Evolutionary conservation across 2,329 filamentous ascomycete species (phyloP).

Genomic region (Pseudogymnoascus pannorum): DNA sequence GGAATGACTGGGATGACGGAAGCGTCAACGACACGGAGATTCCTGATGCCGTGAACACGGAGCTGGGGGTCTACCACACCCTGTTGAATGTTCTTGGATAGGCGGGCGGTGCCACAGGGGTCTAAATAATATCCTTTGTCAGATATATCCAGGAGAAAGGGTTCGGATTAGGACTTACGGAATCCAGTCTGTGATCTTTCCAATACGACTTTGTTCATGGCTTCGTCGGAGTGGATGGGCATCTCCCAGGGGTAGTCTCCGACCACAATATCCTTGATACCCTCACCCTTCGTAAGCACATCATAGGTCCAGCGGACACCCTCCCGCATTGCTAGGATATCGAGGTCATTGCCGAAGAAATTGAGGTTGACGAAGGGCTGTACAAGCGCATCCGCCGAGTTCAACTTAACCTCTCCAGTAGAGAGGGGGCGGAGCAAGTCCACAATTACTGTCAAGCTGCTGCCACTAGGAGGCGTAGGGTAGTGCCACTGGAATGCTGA

Average conservation of each 20-base stretch:
- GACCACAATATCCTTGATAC: conserved; percentile 46
- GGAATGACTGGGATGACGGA: conserved; percentile 47
- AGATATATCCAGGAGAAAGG: neutral
- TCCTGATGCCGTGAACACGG: conserved; percentile 44
- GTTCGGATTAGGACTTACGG: conserved; percentile 27
- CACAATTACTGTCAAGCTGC: conserved; percentile 50
- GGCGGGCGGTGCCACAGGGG: conserved; percentile 48
- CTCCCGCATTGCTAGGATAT: conserved; percentile 51
- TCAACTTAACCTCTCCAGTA: conserved; percentile 33
- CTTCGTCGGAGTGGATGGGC: conserved; percentile 47
- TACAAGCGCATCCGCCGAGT: conserved; percentile 26
- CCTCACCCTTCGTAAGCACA: conserved; percentile 48
- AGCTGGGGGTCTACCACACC: conserved; percentile 44
- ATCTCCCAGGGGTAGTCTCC: conserved; percentile 54
- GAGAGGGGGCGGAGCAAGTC: conserved; percentile 43
- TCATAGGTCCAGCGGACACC: conserved; percentile 36
- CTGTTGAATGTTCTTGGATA: conserved; percentile 43
- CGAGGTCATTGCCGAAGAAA: conserved; percentile 37
- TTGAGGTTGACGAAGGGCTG: conserved; percentile 38
- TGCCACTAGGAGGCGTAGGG: conserved; percentile 34
- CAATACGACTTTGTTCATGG: conserved; percentile 48
- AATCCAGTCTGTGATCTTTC: conserved; percentile 54
- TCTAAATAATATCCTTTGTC: conserved; percentile 21
- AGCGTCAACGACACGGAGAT: conserved; percentile 46
- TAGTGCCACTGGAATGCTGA: conserved; percentile 42